These are phyloP conservation scores for Parietaria judaica DNA, from an alignment of 306 rosid species.

Conservation along the genomic window DNA sequence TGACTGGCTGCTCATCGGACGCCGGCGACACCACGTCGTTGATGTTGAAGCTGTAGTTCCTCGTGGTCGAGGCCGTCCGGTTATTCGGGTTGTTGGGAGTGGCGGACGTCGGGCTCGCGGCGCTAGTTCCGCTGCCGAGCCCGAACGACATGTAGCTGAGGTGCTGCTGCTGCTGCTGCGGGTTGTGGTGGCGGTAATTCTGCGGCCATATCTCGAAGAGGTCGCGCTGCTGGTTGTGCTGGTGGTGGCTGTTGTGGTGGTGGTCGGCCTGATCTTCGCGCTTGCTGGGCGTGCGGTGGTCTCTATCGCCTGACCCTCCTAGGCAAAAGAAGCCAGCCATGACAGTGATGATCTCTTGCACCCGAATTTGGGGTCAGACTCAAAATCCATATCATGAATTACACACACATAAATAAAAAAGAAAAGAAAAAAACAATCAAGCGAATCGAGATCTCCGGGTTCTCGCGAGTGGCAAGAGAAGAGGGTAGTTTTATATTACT, in stretches of 20 bases:
- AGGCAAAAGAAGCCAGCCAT: slow-evolving; percentile 88
- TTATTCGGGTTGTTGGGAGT: background rate
- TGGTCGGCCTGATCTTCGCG: slow-evolving; percentile 16
- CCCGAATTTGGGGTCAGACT: slow-evolving; percentile 37
- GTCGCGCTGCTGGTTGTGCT: slow-evolving; percentile 9
- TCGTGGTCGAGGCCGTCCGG: background rate
- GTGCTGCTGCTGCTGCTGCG: slow-evolving; percentile 17
- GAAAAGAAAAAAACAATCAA: background rate
- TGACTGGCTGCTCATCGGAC: slow-evolving; percentile 49
- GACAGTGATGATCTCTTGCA: slow-evolving; percentile 31
- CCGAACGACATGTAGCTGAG: slow-evolving; percentile 62
- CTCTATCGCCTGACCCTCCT: slow-evolving; percentile 40
- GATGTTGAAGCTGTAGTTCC: slow-evolving; percentile 15
- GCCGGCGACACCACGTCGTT: slow-evolving; percentile 26
- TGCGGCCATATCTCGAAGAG: slow-evolving; percentile 89
- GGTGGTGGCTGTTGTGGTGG: background rate
- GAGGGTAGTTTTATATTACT: background rate
- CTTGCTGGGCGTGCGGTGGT: slow-evolving; percentile 13
- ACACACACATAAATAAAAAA: background rate
- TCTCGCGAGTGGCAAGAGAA: slow-evolving; percentile 13
- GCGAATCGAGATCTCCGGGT: slow-evolving; percentile 16
- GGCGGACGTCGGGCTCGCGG: background rate
- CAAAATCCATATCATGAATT: slow-evolving; percentile 58
- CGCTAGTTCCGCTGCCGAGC: slow-evolving; percentile 21
- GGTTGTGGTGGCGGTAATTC: slow-evolving; percentile 33